These are phyloP conservation scores for Schwanniomyces etchellsii DNA, from an alignment of 1,139 yeast species.

Conservation along the genomic window DNA sequence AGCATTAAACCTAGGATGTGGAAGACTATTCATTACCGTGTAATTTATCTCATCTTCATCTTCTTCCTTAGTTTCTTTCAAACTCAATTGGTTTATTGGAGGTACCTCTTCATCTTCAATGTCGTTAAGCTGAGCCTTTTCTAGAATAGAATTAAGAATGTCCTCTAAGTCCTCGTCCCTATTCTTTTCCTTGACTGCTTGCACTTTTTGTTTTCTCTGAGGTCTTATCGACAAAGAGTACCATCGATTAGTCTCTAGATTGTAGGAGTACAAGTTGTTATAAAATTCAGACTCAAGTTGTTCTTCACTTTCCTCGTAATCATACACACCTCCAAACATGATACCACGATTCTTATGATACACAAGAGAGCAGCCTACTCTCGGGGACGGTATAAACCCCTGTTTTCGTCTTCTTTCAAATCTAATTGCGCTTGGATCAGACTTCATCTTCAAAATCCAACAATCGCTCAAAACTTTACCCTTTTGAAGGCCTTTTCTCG, in stretches of 20 bases:
- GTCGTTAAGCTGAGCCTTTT: constrained; percentile 61
- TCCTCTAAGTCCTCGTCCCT: constrained; percentile 83
- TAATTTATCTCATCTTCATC: constrained; percentile 40
- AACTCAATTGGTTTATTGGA: constrained; percentile 34
- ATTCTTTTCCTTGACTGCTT: constrained; percentile 39
- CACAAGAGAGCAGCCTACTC: constrained; percentile 93
- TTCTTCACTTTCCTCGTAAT: constrained; percentile 93
- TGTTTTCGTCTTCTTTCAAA: constrained; percentile 90
- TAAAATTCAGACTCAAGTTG: constrained; percentile 79
- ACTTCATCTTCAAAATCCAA: constrained; percentile 85
- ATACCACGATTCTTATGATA: constrained; percentile 90
- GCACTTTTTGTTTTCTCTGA: constrained; percentile 44
- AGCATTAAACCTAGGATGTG: constrained; percentile 88
- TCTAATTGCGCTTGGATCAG: constrained; percentile 71
- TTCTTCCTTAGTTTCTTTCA: constrained; percentile 27
- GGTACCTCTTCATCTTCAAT: constrained; percentile 37
- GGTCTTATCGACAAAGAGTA: constrained; percentile 65
- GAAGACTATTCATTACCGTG: constrained; percentile 57
- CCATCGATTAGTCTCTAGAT: constrained; percentile 87
- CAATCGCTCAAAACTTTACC: constrained; percentile 88
- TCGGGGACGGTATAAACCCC: constrained; percentile 82
- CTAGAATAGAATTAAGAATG: constrained; percentile 67
- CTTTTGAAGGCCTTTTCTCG: constrained; percentile 81
- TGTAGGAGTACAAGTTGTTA: constrained; percentile 77
- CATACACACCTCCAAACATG: constrained; percentile 93